A percentile compares a stretch with the other conserved stretches of the same genome.
Evolutionary conservation across 23 red algal genomes (phyloP).

Genomic region (Gracilaria domingensis): DNA sequence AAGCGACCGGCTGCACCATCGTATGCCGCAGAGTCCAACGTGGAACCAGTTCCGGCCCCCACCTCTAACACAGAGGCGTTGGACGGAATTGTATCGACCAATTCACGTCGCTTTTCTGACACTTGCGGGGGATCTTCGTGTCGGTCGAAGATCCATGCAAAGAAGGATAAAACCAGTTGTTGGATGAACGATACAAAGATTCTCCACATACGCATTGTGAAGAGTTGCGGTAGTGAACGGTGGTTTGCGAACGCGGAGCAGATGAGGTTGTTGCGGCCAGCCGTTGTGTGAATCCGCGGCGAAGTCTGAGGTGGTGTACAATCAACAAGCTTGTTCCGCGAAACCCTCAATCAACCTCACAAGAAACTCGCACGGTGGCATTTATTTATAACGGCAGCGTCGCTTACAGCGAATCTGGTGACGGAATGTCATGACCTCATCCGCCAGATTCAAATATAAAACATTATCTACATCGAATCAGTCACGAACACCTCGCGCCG

Average conservation of each 20-base stretch:
- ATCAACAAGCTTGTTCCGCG: no score
- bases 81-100: slow-evolving; percentile 33
- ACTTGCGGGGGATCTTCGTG: slow-evolving; percentile 14
- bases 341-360: no score
- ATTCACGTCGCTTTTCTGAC: slow-evolving; percentile 28
- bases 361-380: no score
- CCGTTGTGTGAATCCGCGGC: no score
- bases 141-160: slow-evolving; percentile 47
- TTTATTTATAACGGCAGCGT: no score
- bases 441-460: neutral
- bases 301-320: no score
- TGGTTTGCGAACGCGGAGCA: no score
- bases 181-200: neutral
- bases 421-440: no score
- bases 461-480: no score
- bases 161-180: neutral
- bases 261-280: no score
- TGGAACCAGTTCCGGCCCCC: slow-evolving; percentile 49
- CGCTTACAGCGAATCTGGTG: neutral
- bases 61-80: slow-evolving; percentile 53
- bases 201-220: slow-evolving; percentile 14
- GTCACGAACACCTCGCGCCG: no score
- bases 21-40: slow-evolving; percentile 34
- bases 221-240: no score
- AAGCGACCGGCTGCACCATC: slow-evolving; percentile 29